phyloP scores from a whole-genome alignment of 805 yeast species.

The Zygosaccharomyces siamensis region DNA sequence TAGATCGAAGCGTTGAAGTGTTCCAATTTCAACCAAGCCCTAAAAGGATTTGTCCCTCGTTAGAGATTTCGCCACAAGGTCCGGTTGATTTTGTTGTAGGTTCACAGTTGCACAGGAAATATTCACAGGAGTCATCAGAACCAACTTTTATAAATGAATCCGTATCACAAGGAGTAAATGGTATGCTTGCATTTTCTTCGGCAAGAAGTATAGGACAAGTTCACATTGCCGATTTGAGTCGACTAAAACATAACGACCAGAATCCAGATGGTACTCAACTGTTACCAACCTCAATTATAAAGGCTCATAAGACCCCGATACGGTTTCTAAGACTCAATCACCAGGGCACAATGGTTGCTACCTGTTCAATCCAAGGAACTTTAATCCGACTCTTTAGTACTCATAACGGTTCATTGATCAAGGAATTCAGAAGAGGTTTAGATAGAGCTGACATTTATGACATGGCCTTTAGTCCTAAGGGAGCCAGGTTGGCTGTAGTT shows the following conservation, averaged over 20 bases:
- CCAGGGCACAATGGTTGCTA: constrained; percentile 78
- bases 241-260: constrained; percentile 16
- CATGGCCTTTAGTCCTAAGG: constrained; percentile 77
- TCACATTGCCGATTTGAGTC: constrained; percentile 27
- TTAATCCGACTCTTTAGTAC: constrained; percentile 77
- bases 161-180: constrained; percentile 11
- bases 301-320: constrained; percentile 78
- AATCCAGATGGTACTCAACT: constrained; percentile 17
- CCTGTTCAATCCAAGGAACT: constrained; percentile 89
- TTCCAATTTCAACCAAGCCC: constrained; percentile 84
- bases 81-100: constrained; percentile 24
- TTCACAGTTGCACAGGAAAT: constrained; percentile 12
- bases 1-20: constrained; percentile 61
- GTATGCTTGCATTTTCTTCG: constrained; percentile 26
- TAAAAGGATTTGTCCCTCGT: constrained; percentile 40
- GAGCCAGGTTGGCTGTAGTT: constrained; percentile 71
- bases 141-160: background rate
- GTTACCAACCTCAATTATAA: constrained; percentile 46
- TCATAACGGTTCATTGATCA: constrained; percentile 54
- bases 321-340: constrained; percentile 62
- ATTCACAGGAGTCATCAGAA: constrained; percentile 9
- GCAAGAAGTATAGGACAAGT: constrained; percentile 29
- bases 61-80: constrained; percentile 21
- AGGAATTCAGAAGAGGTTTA: constrained; percentile 84
- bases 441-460: constrained; percentile 80